phyloP scores from a whole-genome alignment of 345 rosid genomes.

The Abelmoschus esculentus region DNA sequence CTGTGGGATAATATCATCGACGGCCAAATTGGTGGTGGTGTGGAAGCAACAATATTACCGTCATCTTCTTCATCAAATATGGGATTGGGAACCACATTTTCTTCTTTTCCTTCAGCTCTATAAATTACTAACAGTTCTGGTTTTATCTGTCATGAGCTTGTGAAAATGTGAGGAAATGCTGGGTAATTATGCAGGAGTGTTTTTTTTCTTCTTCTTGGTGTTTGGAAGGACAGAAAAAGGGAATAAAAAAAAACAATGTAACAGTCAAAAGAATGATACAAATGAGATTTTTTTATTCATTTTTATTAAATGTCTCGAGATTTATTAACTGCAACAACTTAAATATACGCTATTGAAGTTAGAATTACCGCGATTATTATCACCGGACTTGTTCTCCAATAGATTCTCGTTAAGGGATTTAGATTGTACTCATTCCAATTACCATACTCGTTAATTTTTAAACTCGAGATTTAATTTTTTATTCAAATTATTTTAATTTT shows the following conservation, averaged over 20 bases:
- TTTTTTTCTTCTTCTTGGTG: conserved; percentile 25
- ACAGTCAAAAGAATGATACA: conserved; percentile 14
- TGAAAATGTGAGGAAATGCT: conserved; percentile 30
- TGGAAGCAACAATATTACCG: background rate
- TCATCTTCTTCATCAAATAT: background rate
- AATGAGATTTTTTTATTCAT: background rate
- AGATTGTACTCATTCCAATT: too few species aligned
- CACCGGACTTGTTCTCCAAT: too few species aligned
- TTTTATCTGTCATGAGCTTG: conserved; percentile 19
- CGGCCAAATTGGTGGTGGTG: conserved; percentile 17
- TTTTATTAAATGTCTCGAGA: conserved; percentile 18
- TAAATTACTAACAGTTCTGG: conserved; percentile 35
- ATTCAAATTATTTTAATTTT: too few species aligned
- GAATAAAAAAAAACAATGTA: conserved; percentile 22
- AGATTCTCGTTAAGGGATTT: too few species aligned
- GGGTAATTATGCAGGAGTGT: conserved; percentile 18
- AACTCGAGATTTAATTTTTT: too few species aligned
- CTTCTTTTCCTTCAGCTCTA: conserved; percentile 69
- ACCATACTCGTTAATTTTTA: too few species aligned
- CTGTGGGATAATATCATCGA: conserved; percentile 79
- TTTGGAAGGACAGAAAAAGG: conserved; percentile 20
- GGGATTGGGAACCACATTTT: conserved; percentile 49
- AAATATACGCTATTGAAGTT: too few species aligned
- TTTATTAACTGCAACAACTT: too few species aligned
- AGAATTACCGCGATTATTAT: too few species aligned